Percentiles rank a stretch among this genome's conserved stretches.
phyloP scores from a whole-genome alignment of 106 monocot genomes.

The Allium cepa region DNA sequence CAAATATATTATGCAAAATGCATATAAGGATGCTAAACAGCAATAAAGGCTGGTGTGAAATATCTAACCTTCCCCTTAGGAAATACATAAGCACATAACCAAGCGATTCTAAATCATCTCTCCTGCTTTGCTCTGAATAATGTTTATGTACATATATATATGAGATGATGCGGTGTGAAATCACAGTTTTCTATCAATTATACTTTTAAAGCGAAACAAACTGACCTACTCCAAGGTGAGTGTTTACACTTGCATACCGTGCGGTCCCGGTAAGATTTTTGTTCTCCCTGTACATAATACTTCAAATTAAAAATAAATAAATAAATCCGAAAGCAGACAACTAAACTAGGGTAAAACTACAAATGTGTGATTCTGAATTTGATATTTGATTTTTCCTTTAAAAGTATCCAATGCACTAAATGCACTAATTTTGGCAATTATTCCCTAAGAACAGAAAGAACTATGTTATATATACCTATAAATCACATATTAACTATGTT shows the following conservation, averaged over 20 bases:
- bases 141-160: background rate
- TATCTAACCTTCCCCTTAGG: slow-evolving; percentile 78
- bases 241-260: slow-evolving; percentile 61
- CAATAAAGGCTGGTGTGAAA: background rate
- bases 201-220: slow-evolving; percentile 2
- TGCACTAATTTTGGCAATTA: too few relatives aligned
- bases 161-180: background rate
- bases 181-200: slow-evolving; percentile 1
- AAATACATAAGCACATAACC: slow-evolving; percentile 98
- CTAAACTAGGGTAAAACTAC: too few relatives aligned
- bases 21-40: background rate
- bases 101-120: slow-evolving; percentile 94
- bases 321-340: too few relatives aligned
- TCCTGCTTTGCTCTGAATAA: slow-evolving; percentile 84
- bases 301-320: background rate
- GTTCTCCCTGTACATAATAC: slow-evolving; percentile 37
- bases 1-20: too few relatives aligned
- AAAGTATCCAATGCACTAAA: too few relatives aligned
- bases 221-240: slow-evolving; percentile 61
- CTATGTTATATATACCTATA: too few relatives aligned
- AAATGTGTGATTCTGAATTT: too few relatives aligned
- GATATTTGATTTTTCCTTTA: too few relatives aligned
- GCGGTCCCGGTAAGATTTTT: slow-evolving; percentile 64
- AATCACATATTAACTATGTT: too few relatives aligned
- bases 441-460: too few relatives aligned